phyloP scores from a whole-genome alignment of 2,329 filamentous ascomycete species.

The Xylariaceae sp. region DNA sequence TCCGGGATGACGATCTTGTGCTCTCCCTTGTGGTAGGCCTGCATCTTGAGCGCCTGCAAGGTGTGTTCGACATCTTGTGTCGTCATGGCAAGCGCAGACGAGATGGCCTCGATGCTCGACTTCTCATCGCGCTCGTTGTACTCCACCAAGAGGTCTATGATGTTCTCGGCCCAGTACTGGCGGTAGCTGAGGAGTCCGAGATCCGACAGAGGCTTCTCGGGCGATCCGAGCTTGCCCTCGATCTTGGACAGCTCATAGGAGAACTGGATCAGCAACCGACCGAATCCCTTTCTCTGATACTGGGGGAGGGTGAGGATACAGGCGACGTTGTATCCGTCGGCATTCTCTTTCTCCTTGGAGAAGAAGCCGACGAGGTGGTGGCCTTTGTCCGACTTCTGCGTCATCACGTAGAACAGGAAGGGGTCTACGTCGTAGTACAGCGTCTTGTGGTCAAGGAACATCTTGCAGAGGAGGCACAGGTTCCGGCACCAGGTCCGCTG shows the following conservation, averaged over 20 bases:
- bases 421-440: conserved; percentile 99
- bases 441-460: conserved; percentile 94
- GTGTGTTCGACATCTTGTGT: conserved; percentile 95
- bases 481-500: conserved; percentile 97
- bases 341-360: conserved; percentile 95
- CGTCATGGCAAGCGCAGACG: conserved; percentile 82
- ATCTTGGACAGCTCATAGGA: conserved; percentile 95
- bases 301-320: conserved; percentile 96
- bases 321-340: conserved; percentile 94
- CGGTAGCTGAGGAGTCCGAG: conserved; percentile 88
- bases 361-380: conserved; percentile 99
- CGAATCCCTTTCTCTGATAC: conserved; percentile 92
- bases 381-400: conserved; percentile 77
- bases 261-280: conserved; percentile 89
- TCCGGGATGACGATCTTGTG: conserved; percentile 93
- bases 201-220: conserved; percentile 94
- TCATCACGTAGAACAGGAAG: conserved; percentile 98
- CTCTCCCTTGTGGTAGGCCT: conserved; percentile 91
- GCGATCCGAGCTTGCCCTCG: conserved; percentile 90
- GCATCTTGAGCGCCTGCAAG: conserved; percentile 87
- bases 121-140: conserved; percentile 62
- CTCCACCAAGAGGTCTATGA: conserved; percentile 79
- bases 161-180: conserved; percentile 95
- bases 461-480: conserved; percentile 86
- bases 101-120: conserved; percentile 82